Evolutionary conservation across 495 filamentous ascomycete species (phyloP).

Genomic region (Geopyxis carbonaria): DNA sequence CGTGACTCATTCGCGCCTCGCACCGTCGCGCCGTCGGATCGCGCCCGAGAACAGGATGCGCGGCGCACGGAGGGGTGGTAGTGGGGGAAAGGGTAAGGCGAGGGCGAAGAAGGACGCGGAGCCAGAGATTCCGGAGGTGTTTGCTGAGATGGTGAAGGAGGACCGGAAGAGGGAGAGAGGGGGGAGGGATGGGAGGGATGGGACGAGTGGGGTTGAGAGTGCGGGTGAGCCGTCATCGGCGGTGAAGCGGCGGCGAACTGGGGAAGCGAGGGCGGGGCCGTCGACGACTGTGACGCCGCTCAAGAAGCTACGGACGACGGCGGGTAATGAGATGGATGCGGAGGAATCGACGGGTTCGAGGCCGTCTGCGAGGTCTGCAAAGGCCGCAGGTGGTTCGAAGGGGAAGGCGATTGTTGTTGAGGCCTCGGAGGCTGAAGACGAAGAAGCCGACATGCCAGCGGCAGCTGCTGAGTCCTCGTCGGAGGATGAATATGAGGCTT

Average conservation of each 20-base stretch:
- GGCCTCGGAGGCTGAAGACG: background rate
- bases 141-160: constrained; percentile 51
- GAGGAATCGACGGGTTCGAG: background rate
- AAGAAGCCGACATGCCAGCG: background rate
- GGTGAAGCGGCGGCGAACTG: constrained; percentile 23
- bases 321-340: background rate
- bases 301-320: no score
- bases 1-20: background rate
- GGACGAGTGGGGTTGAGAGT: constrained; percentile 16
- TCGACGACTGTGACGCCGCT: no score
- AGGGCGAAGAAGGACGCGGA: background rate
- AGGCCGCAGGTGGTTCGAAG: constrained; percentile 1
- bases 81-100: background rate
- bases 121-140: constrained; percentile 32
- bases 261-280: background rate
- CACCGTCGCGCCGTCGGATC: background rate
- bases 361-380: background rate
- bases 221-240: background rate
- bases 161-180: constrained; percentile 32
- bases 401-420: constrained; percentile 8
- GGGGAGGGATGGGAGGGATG: no score
- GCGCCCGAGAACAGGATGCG: background rate
- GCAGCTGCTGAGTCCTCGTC: background rate
- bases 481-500: no score
- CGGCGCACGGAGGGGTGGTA: no score